Evolutionary conservation across 2,329 filamentous ascomycete species (phyloP).

Genomic region (Diaporthe sp.): DNA sequence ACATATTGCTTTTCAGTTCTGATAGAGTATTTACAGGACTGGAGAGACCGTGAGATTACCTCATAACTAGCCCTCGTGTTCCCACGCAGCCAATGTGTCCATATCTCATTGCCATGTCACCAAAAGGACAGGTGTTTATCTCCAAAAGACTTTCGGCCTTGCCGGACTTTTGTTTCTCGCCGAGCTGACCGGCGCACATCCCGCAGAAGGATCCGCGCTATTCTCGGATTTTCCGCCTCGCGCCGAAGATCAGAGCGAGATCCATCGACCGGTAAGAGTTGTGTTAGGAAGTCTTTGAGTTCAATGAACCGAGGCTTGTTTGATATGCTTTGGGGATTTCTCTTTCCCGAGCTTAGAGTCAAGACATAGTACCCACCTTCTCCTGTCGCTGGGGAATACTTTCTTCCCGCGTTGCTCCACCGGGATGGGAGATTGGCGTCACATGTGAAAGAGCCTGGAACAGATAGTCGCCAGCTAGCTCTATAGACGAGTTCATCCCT

Average conservation of each 20-base stretch:
- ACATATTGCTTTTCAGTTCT: no score
- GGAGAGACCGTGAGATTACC: no score
- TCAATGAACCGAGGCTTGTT: neutral
- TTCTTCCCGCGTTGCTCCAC: conserved; percentile 18
- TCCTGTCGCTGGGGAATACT: neutral
- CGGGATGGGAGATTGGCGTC: neutral
- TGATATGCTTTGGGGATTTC: conserved; percentile 1
- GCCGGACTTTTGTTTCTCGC: neutral
- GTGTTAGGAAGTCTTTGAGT: neutral
- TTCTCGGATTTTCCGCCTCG: neutral
- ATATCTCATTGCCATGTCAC: neutral
- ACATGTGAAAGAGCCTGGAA: neutral
- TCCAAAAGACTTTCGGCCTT: neutral
- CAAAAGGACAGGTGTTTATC: neutral
- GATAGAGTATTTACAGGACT: no score
- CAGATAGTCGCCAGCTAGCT: neutral
- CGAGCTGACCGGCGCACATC: neutral
- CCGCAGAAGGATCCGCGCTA: neutral
- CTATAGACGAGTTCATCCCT: neutral
- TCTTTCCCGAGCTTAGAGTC: conserved; percentile 9
- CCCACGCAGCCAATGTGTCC: neutral
- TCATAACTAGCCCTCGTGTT: neutral
- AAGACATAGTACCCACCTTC: neutral
- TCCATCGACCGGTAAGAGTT: neutral
- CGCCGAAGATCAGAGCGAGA: neutral